Conservation (phyloP, 306 rosid species). For the Glycyrrhiza uralensis region DNA sequence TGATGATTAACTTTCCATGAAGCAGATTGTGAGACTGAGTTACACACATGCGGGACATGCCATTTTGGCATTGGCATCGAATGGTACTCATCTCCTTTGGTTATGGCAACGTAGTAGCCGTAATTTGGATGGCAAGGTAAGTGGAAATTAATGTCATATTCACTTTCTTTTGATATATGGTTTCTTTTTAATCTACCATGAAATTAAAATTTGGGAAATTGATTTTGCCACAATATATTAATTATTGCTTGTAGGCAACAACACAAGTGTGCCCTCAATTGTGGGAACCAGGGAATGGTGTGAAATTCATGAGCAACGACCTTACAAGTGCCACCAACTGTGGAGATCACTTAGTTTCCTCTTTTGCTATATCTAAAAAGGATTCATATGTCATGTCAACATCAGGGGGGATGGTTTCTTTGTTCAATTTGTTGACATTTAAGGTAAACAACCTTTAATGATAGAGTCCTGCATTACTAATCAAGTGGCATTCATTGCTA, state of each 20-base stretch:
- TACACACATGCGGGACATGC: not conserved
- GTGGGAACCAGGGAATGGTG: not conserved
- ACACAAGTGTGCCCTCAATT: not conserved
- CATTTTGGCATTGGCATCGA: slow-evolving; percentile 7
- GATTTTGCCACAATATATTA: not conserved
- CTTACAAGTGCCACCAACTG: not conserved
- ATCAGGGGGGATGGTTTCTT: slow-evolving; percentile 8
- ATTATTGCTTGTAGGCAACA: slow-evolving; percentile 6
- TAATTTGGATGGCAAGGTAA: slow-evolving; percentile 1
- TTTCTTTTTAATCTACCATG: not conserved
- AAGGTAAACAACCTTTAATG: not conserved
- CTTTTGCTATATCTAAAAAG: not conserved
- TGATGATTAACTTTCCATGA: not conserved
- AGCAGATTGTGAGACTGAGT: slow-evolving; percentile 6
- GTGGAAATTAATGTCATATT: not conserved
- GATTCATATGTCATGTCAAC: slow-evolving; percentile 11
- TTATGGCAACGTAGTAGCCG: not conserved
- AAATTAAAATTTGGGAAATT: not conserved
- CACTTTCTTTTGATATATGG: not conserved
- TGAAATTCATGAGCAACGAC: slow-evolving; percentile 8
- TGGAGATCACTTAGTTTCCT: not conserved
- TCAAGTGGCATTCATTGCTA: not conserved
- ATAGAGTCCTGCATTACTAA: not conserved
- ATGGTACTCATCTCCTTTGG: slow-evolving; percentile 18
- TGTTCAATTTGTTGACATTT: not conserved